Evolutionary conservation across 73 alveolate species (phyloP).

Genomic region (Paramecium pentaurelia): DNA sequence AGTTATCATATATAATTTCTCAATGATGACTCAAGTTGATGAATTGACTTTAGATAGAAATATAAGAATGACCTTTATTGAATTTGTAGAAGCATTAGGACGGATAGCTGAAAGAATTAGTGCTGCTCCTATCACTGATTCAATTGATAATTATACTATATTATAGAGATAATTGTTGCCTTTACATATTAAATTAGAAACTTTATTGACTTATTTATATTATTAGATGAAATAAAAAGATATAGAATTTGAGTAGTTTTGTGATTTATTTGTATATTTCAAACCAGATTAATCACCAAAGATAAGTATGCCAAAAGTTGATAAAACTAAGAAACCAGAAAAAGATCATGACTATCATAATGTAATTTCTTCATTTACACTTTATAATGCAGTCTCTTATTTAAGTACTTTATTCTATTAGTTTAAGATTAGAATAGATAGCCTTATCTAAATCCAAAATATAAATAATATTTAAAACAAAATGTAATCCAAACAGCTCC

Average conservation of each 20-base stretch:
- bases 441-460: slow-evolving; percentile 34
- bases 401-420: background rate
- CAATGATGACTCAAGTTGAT: slow-evolving; percentile 83
- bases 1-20: slow-evolving; percentile 68
- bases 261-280: background rate
- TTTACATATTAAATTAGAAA: slow-evolving; percentile 54
- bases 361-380: background rate
- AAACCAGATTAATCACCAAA: background rate
- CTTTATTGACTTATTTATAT: slow-evolving; percentile 12
- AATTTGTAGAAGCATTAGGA: slow-evolving; percentile 79
- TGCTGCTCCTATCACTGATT: slow-evolving; percentile 50
- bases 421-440: background rate
- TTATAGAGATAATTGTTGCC: slow-evolving; percentile 19
- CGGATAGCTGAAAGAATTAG: slow-evolving; percentile 72
- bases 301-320: background rate
- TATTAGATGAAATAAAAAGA: background rate
- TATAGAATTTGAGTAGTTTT: background rate
- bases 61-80: slow-evolving; percentile 72
- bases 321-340: background rate
- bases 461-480: background rate
- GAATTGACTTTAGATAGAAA: slow-evolving; percentile 79
- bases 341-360: slow-evolving; percentile 1
- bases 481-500: background rate
- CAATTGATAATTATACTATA: background rate
- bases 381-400: slow-evolving; percentile 4